Conservation (phyloP, 495 filamentous ascomycete species). For the Penicillium maclennaniae region DNA sequence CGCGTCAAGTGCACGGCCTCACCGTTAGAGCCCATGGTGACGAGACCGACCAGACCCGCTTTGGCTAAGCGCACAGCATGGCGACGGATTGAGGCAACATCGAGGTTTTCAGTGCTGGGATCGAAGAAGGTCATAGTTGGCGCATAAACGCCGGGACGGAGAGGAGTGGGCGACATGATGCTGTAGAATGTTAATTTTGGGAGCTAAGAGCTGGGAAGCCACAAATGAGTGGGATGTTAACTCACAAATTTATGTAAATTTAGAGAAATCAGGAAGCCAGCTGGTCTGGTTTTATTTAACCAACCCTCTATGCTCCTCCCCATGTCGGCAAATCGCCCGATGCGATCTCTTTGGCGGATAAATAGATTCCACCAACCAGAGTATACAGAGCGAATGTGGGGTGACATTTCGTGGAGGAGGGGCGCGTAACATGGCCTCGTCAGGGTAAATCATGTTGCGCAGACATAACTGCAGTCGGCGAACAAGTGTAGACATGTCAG, state of each 20-base stretch:
- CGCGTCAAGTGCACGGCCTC: conserved; percentile 80
- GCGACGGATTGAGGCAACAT: conserved; percentile 70
- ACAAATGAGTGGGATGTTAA: not conserved
- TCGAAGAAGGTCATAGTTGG: conserved; percentile 92
- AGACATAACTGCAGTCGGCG: not conserved
- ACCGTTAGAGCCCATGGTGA: conserved; percentile 87
- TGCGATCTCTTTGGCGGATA: conserved; percentile 21
- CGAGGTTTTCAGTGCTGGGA: conserved; percentile 74
- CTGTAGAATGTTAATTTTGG: not conserved
- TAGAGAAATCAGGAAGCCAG: not conserved
- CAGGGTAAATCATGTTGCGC: not conserved
- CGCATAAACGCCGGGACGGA: conserved; percentile 82
- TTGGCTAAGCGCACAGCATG: conserved; percentile 79
- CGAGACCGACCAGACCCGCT: conserved; percentile 76
- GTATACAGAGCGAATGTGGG: conserved; percentile 15
- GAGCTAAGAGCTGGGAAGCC: too few relatives aligned
- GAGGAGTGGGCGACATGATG: conserved; percentile 50
- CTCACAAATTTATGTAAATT: not conserved
- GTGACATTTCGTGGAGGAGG: conserved; percentile 8
- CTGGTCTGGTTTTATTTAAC: conserved; percentile 1
- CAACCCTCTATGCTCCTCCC: conserved; percentile 9
- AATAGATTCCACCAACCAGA: conserved; percentile 24
- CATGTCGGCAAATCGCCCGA: conserved; percentile 29
- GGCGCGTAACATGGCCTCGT: not conserved
- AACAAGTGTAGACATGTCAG: not conserved